phyloP scores from a whole-genome alignment of 2,329 filamentous ascomycete genomes.

The Penicillium sp. region DNA sequence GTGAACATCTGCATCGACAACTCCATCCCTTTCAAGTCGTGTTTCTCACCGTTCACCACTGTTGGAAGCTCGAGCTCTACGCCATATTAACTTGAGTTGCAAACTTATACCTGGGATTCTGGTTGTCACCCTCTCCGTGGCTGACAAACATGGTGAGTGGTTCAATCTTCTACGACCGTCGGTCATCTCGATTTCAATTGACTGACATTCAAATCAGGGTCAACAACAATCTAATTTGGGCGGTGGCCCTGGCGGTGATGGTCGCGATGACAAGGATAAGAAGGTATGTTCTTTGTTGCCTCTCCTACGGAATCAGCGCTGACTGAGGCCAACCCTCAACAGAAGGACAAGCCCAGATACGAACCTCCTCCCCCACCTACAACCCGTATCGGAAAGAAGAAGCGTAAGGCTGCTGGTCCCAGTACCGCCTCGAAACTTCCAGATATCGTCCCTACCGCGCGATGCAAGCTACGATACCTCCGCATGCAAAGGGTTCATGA shows the following conservation, averaged over 20 bases:
- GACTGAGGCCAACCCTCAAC: conserved; percentile 24
- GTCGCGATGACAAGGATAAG: conserved; percentile 85
- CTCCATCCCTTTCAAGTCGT: conserved; percentile 13
- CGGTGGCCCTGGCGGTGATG: conserved; percentile 66
- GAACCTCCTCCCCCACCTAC: conserved; percentile 96
- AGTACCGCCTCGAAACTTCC: conserved; percentile 95
- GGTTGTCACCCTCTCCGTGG: conserved; percentile 20
- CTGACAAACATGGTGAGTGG: conserved; percentile 37
- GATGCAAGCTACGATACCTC: conserved; percentile 94
- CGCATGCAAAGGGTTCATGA: conserved; percentile 99
- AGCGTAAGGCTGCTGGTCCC: conserved; percentile 90
- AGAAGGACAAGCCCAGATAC: conserved; percentile 99
- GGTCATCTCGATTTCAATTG: conserved; percentile 4
- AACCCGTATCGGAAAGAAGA: conserved; percentile 95
- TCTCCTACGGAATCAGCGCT: conserved; percentile 6
- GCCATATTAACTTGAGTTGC: neutral
- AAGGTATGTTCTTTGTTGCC: conserved; percentile 57
- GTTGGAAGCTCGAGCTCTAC: neutral
- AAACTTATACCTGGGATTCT: conserved; percentile 3
- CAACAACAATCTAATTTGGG: conserved; percentile 77
- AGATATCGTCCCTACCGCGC: conserved; percentile 86
- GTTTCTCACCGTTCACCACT: conserved; percentile 8
- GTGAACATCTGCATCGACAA: conserved; percentile 13
- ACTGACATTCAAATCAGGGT: conserved; percentile 38
- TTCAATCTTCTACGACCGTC: conserved; percentile 12